Percentiles rank a stretch among this genome's conserved stretches.
Evolutionary conservation across 768 basidiomycete genomes (phyloP).

Genomic region (Mycena polygramma): DNA sequence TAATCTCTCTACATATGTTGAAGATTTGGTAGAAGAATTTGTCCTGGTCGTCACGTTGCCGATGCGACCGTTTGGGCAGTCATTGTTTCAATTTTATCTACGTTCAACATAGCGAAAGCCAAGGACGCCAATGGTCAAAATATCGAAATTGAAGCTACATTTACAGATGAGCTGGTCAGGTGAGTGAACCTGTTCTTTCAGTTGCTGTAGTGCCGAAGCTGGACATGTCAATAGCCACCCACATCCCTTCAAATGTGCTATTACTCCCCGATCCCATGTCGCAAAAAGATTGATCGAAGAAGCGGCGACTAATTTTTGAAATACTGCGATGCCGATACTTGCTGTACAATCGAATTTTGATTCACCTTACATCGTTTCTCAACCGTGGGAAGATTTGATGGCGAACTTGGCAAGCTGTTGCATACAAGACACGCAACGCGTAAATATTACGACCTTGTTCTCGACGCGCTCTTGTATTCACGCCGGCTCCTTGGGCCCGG

Average conservation of each 20-base stretch:
- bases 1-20: not conserved
- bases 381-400: not conserved
- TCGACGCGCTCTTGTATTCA: slow-evolving; percentile 26
- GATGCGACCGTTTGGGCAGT: slow-evolving; percentile 16
- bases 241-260: slow-evolving; percentile 1
- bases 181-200: not conserved
- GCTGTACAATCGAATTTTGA: not conserved
- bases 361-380: too few species aligned
- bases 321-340: too few species aligned
- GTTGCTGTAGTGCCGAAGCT: not conserved
- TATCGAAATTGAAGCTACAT: slow-evolving; percentile 36
- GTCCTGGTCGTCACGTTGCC: slow-evolving; percentile 8
- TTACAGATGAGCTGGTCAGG: slow-evolving; percentile 13
- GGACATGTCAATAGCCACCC: not conserved
- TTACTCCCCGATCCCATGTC: slow-evolving; percentile 5
- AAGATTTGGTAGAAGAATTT: slow-evolving; percentile 19
- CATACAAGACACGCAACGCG: slow-evolving; percentile 19
- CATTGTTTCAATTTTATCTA: slow-evolving; percentile 10
- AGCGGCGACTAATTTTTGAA: not conserved
- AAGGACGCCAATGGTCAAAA: slow-evolving; percentile 65
- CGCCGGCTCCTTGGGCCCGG: slow-evolving; percentile 19
- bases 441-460: slow-evolving; percentile 21
- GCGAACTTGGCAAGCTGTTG: not conserved
- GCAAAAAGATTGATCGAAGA: not conserved
- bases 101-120: slow-evolving; percentile 34